Percentiles rank a stretch among this genome's conserved stretches.
Evolutionary conservation across 768 basidiomycete species (phyloP).

Genomic region (Mycena maculata): DNA sequence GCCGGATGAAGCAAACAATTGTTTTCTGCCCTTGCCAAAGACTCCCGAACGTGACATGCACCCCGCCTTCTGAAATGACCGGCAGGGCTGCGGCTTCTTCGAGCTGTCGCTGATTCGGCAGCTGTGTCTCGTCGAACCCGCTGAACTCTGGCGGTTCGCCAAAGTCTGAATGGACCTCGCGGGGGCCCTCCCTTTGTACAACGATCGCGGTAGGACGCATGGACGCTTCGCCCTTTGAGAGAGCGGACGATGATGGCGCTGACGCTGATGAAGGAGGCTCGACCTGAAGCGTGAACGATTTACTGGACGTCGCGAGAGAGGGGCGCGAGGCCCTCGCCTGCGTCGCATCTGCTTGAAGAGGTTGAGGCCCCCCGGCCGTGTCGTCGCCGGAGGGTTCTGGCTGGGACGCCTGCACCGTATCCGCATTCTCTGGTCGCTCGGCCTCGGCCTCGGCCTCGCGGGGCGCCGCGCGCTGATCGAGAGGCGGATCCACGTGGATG

Average conservation of each 20-base stretch:
- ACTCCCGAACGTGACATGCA: constrained; percentile 65
- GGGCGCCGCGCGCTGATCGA: background rate
- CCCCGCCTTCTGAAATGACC: constrained; percentile 67
- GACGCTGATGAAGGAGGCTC: background rate
- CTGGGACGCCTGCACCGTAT: background rate
- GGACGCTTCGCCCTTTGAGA: constrained; percentile 16
- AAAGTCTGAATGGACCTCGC: constrained; percentile 31
- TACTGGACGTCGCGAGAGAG: background rate
- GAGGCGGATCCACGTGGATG: constrained; percentile 20
- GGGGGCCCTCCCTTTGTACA: constrained; percentile 1
- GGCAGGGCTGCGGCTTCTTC: constrained; percentile 55
- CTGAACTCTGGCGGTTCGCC: constrained; percentile 24
- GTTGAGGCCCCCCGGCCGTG: no score
- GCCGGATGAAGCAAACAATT: constrained; percentile 75
- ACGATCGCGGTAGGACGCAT: background rate
- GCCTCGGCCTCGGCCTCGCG: background rate
- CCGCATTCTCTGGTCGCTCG: background rate
- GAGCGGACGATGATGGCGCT: background rate
- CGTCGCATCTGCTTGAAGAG: background rate
- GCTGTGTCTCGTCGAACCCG: constrained; percentile 19
- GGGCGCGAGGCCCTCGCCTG: background rate
- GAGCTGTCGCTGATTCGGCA: constrained; percentile 30
- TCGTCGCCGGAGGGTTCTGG: background rate
- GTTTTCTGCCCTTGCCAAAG: constrained; percentile 62
- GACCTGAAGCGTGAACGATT: background rate